Conservation (phyloP, 2,329 filamentous ascomycete species). For the Colletotrichum eremochloae region DNA sequence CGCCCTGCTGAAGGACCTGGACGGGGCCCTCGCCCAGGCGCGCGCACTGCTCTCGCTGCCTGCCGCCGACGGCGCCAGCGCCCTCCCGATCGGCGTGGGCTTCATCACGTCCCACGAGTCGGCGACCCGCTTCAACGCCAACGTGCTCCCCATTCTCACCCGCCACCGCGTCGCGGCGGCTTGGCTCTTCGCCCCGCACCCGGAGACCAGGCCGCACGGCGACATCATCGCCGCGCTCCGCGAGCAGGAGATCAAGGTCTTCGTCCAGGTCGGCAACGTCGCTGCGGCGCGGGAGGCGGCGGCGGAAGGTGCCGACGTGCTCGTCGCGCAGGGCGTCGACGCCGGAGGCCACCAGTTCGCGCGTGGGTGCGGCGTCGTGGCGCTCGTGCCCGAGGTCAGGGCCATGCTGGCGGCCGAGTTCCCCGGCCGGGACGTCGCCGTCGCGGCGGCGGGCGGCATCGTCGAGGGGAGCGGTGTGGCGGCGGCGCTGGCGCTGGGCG, state of each 20-base stretch:
- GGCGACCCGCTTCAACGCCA: conserved; percentile 54
- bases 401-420: conserved; percentile 59
- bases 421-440: conserved; percentile 49
- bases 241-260: conserved; percentile 59
- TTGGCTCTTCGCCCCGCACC: conserved; percentile 75
- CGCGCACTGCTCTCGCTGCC: conserved; percentile 47
- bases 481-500: conserved; percentile 66
- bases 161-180: conserved; percentile 69
- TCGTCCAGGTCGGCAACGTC: conserved; percentile 74
- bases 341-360: conserved; percentile 74
- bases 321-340: conserved; percentile 74
- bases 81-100: conserved; percentile 69
- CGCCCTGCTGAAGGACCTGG: conserved; percentile 50
- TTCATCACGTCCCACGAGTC: conserved; percentile 69
- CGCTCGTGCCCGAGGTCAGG: conserved; percentile 69
- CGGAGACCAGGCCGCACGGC: conserved; percentile 54
- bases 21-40: conserved; percentile 50
- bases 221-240: conserved; percentile 54
- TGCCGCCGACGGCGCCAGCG: conserved; percentile 3
- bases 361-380: conserved; percentile 66
- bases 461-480: conserved; percentile 67
- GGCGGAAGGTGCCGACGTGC: conserved; percentile 65
- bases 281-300: conserved; percentile 64
- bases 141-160: conserved; percentile 64
- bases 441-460: conserved; percentile 73